Conservation (phyloP, 2,329 filamentous ascomycete species). For the Alternaria triticimaculans region DNA sequence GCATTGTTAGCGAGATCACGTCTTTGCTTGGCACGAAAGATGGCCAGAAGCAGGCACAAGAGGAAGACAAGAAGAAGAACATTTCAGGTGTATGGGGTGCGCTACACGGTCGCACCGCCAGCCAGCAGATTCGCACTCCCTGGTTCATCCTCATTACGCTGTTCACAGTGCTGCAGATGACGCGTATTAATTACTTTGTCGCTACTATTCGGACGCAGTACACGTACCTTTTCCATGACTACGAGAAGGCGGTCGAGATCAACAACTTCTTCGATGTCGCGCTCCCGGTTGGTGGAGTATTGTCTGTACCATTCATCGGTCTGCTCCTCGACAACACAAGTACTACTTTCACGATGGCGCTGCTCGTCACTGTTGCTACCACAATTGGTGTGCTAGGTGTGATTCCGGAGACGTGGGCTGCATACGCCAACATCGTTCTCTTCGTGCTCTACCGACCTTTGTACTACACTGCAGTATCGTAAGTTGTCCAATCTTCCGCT, state of each 20-base stretch:
- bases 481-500: slow-evolving; percentile 32
- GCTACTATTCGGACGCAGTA: slow-evolving; percentile 87
- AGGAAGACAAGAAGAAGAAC: slow-evolving; percentile 72
- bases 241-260: slow-evolving; percentile 67
- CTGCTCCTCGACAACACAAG: slow-evolving; percentile 76
- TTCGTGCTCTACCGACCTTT: slow-evolving; percentile 88
- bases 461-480: slow-evolving; percentile 87
- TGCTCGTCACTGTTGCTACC: slow-evolving; percentile 75
- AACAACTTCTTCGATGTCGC: slow-evolving; percentile 90
- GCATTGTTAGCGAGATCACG: slow-evolving; percentile 73
- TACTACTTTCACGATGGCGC: slow-evolving; percentile 72
- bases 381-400: slow-evolving; percentile 78
- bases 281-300: slow-evolving; percentile 79
- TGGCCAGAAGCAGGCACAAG: slow-evolving; percentile 67
- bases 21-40: slow-evolving; percentile 72
- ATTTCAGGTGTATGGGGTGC: slow-evolving; percentile 85
- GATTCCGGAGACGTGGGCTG: slow-evolving; percentile 72
- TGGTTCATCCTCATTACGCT: slow-evolving; percentile 87
- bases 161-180: slow-evolving; percentile 72
- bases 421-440: slow-evolving; percentile 76
- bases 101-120: slow-evolving; percentile 74
- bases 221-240: slow-evolving; percentile 71
- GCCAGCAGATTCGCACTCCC: slow-evolving; percentile 75
- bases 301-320: slow-evolving; percentile 89
- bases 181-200: slow-evolving; percentile 92